phyloP scores from a whole-genome alignment of 495 filamentous ascomycete genomes.

The Pyrenula massariospora region DNA sequence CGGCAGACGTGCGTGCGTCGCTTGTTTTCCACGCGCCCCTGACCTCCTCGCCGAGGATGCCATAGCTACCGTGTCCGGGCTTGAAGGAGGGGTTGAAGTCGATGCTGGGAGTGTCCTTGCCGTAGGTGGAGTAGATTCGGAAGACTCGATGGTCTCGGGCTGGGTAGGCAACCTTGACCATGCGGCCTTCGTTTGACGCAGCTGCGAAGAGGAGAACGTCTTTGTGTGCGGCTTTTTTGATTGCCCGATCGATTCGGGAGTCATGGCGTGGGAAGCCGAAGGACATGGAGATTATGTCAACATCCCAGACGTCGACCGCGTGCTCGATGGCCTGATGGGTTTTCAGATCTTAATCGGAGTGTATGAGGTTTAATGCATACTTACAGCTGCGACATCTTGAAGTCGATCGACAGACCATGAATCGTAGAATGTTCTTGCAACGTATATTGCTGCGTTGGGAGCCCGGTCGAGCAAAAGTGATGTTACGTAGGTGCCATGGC shows the following conservation, averaged over 20 bases:
- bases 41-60: no score
- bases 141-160: conserved; percentile 6
- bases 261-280: conserved; percentile 8
- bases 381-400: neutral
- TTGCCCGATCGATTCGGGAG: conserved; percentile 1
- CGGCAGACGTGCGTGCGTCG: no score
- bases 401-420: neutral
- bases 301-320: conserved; percentile 9
- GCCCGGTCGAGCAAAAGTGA: conserved; percentile 2
- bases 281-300: conserved; percentile 18
- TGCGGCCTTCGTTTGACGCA: conserved; percentile 8
- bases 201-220: conserved; percentile 10
- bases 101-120: no score
- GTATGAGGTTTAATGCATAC: neutral
- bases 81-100: no score
- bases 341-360: neutral
- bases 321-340: conserved; percentile 10
- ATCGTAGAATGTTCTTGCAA: conserved; percentile 1
- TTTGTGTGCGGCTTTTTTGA: neutral
- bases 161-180: conserved; percentile 5
- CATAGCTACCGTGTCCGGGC: no score
- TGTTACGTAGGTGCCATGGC: conserved; percentile 7
- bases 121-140: conserved; percentile 7
- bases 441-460: conserved; percentile 4
- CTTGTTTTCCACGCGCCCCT: no score